These are phyloP conservation scores for Cyclotella cryptica DNA, from an alignment of 108 stramenopile species.

Conservation along the genomic window DNA sequence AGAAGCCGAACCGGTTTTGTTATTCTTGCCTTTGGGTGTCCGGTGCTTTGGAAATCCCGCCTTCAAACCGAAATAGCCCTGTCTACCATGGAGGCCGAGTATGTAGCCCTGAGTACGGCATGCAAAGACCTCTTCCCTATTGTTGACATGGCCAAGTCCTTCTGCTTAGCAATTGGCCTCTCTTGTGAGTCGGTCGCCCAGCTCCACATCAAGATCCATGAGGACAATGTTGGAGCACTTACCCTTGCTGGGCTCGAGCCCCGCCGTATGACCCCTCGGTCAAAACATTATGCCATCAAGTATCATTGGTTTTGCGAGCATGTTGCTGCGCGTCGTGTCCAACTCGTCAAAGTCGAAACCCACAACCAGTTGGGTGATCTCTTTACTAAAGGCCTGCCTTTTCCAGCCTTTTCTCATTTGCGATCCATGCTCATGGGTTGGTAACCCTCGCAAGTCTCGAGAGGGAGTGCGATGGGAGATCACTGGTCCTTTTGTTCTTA, in stretches of 20 bases:
- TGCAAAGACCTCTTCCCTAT: constrained; percentile 53
- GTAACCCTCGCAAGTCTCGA: constrained; percentile 11
- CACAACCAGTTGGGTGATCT: constrained; percentile 39
- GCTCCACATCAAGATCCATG: constrained; percentile 43
- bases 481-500: too few species aligned
- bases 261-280: constrained; percentile 39
- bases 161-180: constrained; percentile 8
- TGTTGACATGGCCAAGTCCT: constrained; percentile 13
- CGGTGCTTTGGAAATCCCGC: constrained; percentile 55
- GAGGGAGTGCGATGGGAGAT: not conserved
- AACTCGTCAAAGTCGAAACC: constrained; percentile 23
- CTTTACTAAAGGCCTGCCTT: constrained; percentile 48
- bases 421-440: constrained; percentile 22
- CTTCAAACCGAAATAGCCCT: constrained; percentile 59
- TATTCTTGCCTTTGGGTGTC: constrained; percentile 39
- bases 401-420: not conserved
- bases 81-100: constrained; percentile 63
- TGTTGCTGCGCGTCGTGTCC: constrained; percentile 11
- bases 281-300: constrained; percentile 51
- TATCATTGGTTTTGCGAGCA: constrained; percentile 47
- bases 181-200: not conserved
- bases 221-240: constrained; percentile 64
- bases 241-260: constrained; percentile 29
- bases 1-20: constrained; percentile 62
- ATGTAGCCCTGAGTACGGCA: constrained; percentile 38